Evolutionary conservation across 139 green algal species (phyloP).

Genomic region (Closterium sp.): DNA sequence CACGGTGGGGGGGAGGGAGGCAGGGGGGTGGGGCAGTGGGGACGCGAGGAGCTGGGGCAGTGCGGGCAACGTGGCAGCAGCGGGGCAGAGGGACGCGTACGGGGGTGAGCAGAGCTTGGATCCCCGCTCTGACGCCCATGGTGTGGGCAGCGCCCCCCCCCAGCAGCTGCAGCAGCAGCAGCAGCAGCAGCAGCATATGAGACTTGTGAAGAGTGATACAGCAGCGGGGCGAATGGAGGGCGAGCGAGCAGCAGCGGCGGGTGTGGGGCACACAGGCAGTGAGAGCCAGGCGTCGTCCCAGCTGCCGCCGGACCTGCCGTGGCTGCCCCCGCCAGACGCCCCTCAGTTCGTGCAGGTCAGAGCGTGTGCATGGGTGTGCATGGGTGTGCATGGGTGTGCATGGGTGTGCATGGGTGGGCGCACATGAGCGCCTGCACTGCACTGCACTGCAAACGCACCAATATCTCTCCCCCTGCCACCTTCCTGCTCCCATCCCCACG

Average conservation of each 20-base stretch:
- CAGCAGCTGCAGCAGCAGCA: not conserved
- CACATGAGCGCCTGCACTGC: not conserved
- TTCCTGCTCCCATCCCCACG: no score
- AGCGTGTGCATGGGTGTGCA: no score
- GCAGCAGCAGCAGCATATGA: no score
- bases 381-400: no score
- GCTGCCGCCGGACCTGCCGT: not conserved
- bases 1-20: not conserved
- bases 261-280: not conserved
- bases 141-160: not conserved
- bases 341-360: not conserved
- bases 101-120: not conserved
- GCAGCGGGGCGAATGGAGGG: no score
- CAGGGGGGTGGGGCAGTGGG: not conserved
- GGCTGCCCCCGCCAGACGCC: not conserved
- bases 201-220: no score
- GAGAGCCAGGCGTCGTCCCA: not conserved
- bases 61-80: not conserved
- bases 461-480: no score
- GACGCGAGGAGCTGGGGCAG: not conserved
- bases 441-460: no score
- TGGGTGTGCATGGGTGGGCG: no score
- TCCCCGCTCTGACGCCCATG: not conserved
- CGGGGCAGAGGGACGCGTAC: not conserved
- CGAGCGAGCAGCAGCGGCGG: no score